Evolutionary conservation across 2,329 filamentous ascomycete species (phyloP), one percentile per base, ranked within the genome.

Genomic region (Fusarium redolens): DNA sequence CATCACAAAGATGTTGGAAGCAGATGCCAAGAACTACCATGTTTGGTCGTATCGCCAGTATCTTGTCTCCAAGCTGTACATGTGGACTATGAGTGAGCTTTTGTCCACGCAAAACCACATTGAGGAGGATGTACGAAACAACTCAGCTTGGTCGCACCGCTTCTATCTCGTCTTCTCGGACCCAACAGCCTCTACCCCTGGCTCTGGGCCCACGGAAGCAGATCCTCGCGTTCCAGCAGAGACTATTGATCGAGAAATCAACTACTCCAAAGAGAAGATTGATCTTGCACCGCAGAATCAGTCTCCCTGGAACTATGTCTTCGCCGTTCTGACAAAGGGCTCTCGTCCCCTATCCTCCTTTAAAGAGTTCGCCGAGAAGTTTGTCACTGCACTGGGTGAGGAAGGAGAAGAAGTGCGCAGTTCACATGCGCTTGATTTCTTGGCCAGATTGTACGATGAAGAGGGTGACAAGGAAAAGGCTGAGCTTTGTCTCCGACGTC

Each of bases 1-100:
- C 81, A 88, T 98, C 67, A 88, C 87, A 66, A 83, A 87, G 51
- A 98, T 99, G 89, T 91, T 99, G 61, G 88, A 87, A 44, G 88
- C 93, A 76, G 96, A 99, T 81, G 90, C 92, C 55, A 99, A 99
- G 85, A 99, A 99, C 85, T 98, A 99, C 81, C 96, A 99, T 81
- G 96, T 98, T 52, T 99, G 96, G 96, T 94, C 92, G 61, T 99
- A 98, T 84, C 89, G 96, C 65, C 94, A 97, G 81, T 91, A 89
- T 78, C 82, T 92, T 25, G 88, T 91, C 44, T 83, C 84, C 57
- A 90, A 89, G 78, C 82, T 92, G 86, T 92, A 90, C 80, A 92
- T 84, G 86, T 97, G 82, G 87, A 89, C 73, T 84, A 91, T 92
- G 81, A 86, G 87, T 52, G 91, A 99, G 86, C 85, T 97, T 25